Percentiles rank a stretch among this genome's conserved stretches.
Conservation (phyloP, 1,139 yeast species). For the Geotrichum phurueaensis region DNA sequence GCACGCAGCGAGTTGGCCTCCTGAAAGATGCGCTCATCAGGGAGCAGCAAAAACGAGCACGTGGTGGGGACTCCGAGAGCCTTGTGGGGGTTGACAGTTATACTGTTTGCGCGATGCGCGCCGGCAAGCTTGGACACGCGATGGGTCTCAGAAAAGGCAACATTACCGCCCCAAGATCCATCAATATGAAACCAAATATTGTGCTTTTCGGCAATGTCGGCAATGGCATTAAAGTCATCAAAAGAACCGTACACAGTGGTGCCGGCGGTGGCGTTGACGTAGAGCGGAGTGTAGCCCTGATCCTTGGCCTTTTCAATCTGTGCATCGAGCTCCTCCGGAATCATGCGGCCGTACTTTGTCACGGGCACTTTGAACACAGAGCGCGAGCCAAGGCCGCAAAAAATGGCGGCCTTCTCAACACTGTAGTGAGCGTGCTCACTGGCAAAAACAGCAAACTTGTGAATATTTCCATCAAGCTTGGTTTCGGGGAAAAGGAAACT, state of each 20-base stretch:
- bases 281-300: constrained; percentile 64
- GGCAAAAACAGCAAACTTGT: constrained; percentile 64
- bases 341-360: constrained; percentile 52
- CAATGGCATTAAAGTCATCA: constrained; percentile 58
- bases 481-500: constrained; percentile 64
- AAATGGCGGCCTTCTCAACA: constrained; percentile 74
- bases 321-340: constrained; percentile 42
- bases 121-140: constrained; percentile 47
- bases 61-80: constrained; percentile 89
- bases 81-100: constrained; percentile 82
- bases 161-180: constrained; percentile 91
- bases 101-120: constrained; percentile 61
- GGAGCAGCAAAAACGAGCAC: constrained; percentile 71
- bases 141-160: constrained; percentile 55
- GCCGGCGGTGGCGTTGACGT: constrained; percentile 80
- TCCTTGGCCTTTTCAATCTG: constrained; percentile 42
- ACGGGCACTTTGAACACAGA: constrained; percentile 62
- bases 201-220: constrained; percentile 49
- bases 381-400: constrained; percentile 64
- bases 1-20: constrained; percentile 72
- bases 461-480: constrained; percentile 51
- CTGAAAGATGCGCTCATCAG: constrained; percentile 60
- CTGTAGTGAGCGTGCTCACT: constrained; percentile 75
- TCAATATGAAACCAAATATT: constrained; percentile 75
- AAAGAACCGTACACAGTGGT: constrained; percentile 84